phyloP scores from a whole-genome alignment of 2,329 filamentous ascomycete genomes.

The Leptographium galeiforme region DNA sequence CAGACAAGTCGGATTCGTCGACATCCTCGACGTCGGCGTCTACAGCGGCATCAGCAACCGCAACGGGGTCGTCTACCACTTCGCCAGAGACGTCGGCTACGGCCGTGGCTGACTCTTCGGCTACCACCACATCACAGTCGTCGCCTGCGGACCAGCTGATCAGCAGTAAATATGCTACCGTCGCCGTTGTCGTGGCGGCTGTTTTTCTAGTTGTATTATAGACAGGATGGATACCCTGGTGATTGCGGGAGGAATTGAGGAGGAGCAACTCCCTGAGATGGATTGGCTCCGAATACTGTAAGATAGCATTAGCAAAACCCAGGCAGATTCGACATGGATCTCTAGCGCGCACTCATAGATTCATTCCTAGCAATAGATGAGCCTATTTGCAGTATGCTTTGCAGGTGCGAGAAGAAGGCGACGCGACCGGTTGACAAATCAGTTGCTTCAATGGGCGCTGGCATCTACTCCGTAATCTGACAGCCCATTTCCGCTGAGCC shows the following conservation, averaged over 20 bases:
- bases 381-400: too few species aligned
- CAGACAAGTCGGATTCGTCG: not conserved
- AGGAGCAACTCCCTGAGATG: not conserved
- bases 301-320: too few species aligned
- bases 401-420: too few species aligned
- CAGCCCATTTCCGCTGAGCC: too few species aligned
- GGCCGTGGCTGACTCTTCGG: slow-evolving; percentile 13
- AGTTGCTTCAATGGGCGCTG: too few species aligned
- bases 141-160: slow-evolving; percentile 15
- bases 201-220: slow-evolving; percentile 10
- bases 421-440: too few species aligned
- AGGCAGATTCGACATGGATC: too few species aligned
- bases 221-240: not conserved
- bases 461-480: too few species aligned
- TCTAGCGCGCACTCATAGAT: too few species aligned
- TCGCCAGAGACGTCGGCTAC: slow-evolving; percentile 19
- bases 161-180: slow-evolving; percentile 10
- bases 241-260: too few species aligned
- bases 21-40: slow-evolving; percentile 1
- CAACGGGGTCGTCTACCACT: slow-evolving; percentile 10
- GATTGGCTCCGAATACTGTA: too few species aligned
- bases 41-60: slow-evolving; percentile 5
- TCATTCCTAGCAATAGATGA: too few species aligned
- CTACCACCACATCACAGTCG: slow-evolving; percentile 7
- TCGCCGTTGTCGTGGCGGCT: slow-evolving; percentile 14